These are phyloP conservation scores for Ophiostoma tasmaniense DNA, from an alignment of 2,329 filamentous ascomycete genomes.

Conservation along the genomic window DNA sequence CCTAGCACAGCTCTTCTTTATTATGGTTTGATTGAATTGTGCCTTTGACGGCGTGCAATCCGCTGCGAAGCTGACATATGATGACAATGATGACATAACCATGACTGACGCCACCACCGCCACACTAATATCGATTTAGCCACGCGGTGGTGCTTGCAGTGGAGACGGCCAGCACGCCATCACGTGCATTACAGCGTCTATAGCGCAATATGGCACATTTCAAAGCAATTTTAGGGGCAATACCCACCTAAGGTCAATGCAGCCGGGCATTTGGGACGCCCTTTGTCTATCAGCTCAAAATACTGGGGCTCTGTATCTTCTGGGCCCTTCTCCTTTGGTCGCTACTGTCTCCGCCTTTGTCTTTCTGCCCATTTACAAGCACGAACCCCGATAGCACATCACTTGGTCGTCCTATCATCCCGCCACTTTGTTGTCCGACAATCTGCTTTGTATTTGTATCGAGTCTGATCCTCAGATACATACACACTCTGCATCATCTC, in stretches of 20 bases:
- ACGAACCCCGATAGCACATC: slow-evolving; percentile 1
- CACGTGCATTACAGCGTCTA: not conserved
- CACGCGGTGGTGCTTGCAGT: not conserved
- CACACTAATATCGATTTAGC: not conserved
- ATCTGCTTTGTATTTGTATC: not conserved
- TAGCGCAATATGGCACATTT: not conserved
- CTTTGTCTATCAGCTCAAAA: slow-evolving; percentile 3
- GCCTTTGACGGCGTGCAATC: not conserved
- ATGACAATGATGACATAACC: not conserved
- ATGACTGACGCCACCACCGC: not conserved
- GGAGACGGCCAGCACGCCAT: not conserved
- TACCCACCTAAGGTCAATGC: not conserved
- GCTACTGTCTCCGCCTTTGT: slow-evolving; percentile 8
- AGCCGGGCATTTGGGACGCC: not conserved
- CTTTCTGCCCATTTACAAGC: slow-evolving; percentile 12
- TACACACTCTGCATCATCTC: not conserved
- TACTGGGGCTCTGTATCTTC: slow-evolving; percentile 4
- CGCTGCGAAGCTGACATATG: not conserved
- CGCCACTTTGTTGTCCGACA: not conserved
- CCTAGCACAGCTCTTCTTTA: not conserved
- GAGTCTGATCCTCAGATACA: not conserved
- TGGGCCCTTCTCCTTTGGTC: slow-evolving; percentile 12
- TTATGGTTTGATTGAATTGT: not conserved
- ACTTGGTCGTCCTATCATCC: not conserved
- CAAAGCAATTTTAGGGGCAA: not conserved